Evolutionary conservation across 169 alveolate genomes (phyloP).

Genomic region (Plasmodium sp.): DNA sequence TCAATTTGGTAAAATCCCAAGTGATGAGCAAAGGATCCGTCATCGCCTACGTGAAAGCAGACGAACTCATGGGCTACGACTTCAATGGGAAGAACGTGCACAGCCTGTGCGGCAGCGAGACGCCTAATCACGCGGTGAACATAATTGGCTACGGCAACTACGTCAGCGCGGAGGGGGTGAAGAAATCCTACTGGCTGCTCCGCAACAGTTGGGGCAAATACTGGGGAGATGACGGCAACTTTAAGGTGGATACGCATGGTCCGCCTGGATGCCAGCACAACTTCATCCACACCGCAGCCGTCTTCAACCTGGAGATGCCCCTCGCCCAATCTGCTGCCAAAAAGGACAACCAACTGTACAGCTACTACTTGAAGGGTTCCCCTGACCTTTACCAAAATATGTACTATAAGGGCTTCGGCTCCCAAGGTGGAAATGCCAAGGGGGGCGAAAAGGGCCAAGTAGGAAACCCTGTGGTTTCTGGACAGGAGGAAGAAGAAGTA

Average conservation of each 20-base stretch:
- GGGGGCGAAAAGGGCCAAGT: background rate
- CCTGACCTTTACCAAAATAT: background rate
- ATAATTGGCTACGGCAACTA: slow-evolving; percentile 72
- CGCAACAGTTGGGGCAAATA: slow-evolving; percentile 48
- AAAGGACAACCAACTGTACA: background rate
- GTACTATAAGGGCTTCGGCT: background rate
- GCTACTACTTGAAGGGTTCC: background rate
- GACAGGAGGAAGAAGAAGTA: background rate
- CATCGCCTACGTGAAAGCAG: slow-evolving; percentile 19
- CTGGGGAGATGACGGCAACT: slow-evolving; percentile 14
- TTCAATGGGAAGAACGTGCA: slow-evolving; percentile 47
- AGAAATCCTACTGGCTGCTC: slow-evolving; percentile 3
- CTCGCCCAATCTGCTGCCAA: background rate
- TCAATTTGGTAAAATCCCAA: slow-evolving; percentile 10
- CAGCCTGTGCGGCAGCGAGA: slow-evolving; percentile 6
- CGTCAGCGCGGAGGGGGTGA: background rate
- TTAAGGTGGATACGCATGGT: slow-evolving; percentile 17
- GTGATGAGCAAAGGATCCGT: slow-evolving; percentile 44
- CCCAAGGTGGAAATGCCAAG: background rate
- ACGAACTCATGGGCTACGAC: slow-evolving; percentile 2
- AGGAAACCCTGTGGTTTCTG: background rate
- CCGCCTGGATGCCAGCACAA: slow-evolving; percentile 1
- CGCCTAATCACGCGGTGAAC: slow-evolving; percentile 32
- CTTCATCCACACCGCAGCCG: slow-evolving; percentile 7
- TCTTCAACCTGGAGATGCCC: slow-evolving; percentile 6